These are phyloP conservation scores for Phlyctochytrium planicorne DNA, from an alignment of 192 early-diverging fungal genomes.

Conservation along the genomic window DNA sequence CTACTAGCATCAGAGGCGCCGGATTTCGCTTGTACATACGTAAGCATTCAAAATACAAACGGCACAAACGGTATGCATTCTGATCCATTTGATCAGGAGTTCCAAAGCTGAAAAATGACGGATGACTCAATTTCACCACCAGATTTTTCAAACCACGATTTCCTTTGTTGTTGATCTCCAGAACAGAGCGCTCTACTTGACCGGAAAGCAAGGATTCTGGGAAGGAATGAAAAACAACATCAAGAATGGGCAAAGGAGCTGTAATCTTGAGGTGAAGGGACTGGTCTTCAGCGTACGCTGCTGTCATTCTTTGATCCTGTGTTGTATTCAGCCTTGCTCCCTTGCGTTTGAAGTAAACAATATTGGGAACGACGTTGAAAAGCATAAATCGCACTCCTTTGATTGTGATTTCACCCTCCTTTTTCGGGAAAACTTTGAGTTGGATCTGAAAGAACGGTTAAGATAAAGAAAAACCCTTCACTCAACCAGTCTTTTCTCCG, in stretches of 20 bases:
- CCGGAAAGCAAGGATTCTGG: constrained; percentile 81
- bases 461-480: background rate
- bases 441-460: constrained; percentile 51
- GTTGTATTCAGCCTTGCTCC: constrained; percentile 79
- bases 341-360: constrained; percentile 61
- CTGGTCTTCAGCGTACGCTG: constrained; percentile 68
- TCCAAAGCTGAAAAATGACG: constrained; percentile 80
- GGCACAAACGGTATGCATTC: constrained; percentile 13
- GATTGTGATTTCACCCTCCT: constrained; percentile 70
- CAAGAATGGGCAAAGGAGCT: constrained; percentile 79
- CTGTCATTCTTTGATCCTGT: constrained; percentile 53
- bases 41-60: no score
- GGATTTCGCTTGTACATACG: no score
- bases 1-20: constrained; percentile 25
- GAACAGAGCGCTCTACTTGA: constrained; percentile 66
- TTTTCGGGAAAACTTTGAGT: constrained; percentile 68
- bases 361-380: constrained; percentile 72
- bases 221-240: constrained; percentile 72
- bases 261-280: constrained; percentile 73
- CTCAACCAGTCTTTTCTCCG: constrained; percentile 45
- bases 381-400: constrained; percentile 76
- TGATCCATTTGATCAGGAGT: constrained; percentile 29
- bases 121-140: constrained; percentile 79
- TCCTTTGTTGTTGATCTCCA: constrained; percentile 86
- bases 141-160: constrained; percentile 68